Evolutionary conservation across 176 grass and related monocot species (phyloP), one percentile per base, ranked within the genome.

Genomic region (Musa itinerans): DNA sequence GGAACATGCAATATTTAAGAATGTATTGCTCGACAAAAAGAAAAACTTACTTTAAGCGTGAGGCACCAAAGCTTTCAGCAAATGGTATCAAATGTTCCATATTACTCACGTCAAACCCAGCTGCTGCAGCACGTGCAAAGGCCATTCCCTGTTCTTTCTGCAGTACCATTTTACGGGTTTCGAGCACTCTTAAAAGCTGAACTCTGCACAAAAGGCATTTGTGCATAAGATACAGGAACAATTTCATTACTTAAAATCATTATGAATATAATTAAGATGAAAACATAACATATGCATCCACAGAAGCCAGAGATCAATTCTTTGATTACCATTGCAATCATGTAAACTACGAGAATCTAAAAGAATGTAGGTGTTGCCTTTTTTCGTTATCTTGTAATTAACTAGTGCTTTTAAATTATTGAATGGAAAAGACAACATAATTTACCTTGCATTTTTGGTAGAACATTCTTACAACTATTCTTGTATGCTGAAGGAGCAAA

Each of bases 131-230:
- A 53, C 90, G 88, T 12, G 95, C 90, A 78, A 99, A 99, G 69
- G 95, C 95, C 95, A 99, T 99, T 81, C 88, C 95, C 61, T 99
- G 95, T 71, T 99, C 95, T 87, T 99, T 99, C 71, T 79, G 78
- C 56, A 99, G 80, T 17, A 94, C 86, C 69, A 75, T 91, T 88
- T 87, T 91, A 27, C 95, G 91, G 11, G 84, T 78, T 78, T 99
- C 90, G 76, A 99, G 83, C 71, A 99, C 95, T 78, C 83, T 94
- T 34, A 99, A 83, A 54, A 99, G 79, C 21, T 99, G 90, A 81
- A 92, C 79, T 87, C 95, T 99, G 84, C 76, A 84, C 26, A 51
- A 76, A 80, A 56, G 64, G 49, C 74, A 10, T 3, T 63, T 10
- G 25, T 17, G 24, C 52, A 76, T 21, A n/a, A 48, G 27, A 53